Percentiles rank a stretch among this genome's conserved stretches.
phyloP scores from a whole-genome alignment of 306 rosid genomes.

The Vachellia collinsii region DNA sequence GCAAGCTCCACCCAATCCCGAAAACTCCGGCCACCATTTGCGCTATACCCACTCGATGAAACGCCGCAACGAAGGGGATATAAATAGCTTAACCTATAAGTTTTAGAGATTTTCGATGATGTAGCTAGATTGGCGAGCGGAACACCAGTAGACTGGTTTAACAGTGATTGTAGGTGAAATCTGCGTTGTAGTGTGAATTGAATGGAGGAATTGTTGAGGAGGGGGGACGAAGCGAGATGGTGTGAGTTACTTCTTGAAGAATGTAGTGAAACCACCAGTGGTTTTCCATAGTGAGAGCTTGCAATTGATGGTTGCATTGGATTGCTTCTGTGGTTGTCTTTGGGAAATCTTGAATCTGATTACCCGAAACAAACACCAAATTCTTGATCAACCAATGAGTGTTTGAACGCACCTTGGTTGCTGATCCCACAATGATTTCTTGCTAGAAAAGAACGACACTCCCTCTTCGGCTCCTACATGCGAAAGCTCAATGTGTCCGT shows the following conservation, averaged over 20 bases:
- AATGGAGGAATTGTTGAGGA: constrained; percentile 17
- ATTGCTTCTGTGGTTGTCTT: background rate
- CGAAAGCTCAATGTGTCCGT: background rate
- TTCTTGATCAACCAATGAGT: background rate
- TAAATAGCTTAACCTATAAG: background rate
- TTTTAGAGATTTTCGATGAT: background rate
- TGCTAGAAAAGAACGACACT: background rate
- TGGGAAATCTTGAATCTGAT: background rate
- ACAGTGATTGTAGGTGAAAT: constrained; percentile 11
- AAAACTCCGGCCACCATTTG: constrained; percentile 43
- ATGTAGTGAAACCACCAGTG: constrained; percentile 17
- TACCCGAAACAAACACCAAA: background rate
- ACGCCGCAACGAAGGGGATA: constrained; percentile 56
- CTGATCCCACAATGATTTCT: background rate
- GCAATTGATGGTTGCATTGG: constrained; percentile 54
- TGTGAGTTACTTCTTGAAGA: constrained; percentile 18
- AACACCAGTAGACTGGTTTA: constrained; percentile 2
- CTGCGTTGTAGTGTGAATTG: constrained; percentile 18
- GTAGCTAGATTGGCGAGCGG: background rate
- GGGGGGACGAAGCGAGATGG: background rate
- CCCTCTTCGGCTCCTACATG: background rate
- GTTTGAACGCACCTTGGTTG: background rate
- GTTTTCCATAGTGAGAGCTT: constrained; percentile 28
- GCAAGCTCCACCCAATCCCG: constrained; percentile 59
- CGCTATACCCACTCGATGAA: constrained; percentile 52